Conservation (phyloP, 2,329 filamentous ascomycete species). For the Ascochyta pisi region DNA sequence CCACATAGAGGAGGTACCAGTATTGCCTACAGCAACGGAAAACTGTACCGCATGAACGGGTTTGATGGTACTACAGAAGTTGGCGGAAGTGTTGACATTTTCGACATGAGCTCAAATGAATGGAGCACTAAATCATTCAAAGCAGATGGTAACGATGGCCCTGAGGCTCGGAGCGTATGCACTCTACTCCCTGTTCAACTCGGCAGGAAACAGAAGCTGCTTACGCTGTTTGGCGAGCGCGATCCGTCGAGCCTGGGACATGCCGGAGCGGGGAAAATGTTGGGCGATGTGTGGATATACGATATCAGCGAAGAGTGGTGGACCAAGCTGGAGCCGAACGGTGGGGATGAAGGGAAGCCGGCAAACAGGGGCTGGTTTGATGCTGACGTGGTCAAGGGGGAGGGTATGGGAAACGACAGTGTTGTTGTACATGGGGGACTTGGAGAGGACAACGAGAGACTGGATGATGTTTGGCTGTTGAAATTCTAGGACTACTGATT, state of each 20-base stretch:
- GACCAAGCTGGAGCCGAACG: slow-evolving; percentile 35
- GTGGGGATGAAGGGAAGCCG: slow-evolving; percentile 42
- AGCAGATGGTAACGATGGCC: slow-evolving; percentile 56
- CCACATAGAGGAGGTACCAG: slow-evolving; percentile 71
- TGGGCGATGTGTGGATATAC: slow-evolving; percentile 60
- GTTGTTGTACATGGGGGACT: slow-evolving; percentile 60
- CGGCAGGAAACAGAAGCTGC: slow-evolving; percentile 46
- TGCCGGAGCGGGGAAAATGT: slow-evolving; percentile 63
- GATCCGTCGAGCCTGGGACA: slow-evolving; percentile 61
- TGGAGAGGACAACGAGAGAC: slow-evolving; percentile 59
- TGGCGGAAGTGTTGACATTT: slow-evolving; percentile 75
- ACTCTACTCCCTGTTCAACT: slow-evolving; percentile 53
- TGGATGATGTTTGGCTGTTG: slow-evolving; percentile 59
- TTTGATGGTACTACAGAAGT: slow-evolving; percentile 75
- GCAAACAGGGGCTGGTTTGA: slow-evolving; percentile 61
- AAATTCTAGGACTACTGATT: slow-evolving; percentile 30
- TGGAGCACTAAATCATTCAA: slow-evolving; percentile 53
- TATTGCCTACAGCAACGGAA: slow-evolving; percentile 68
- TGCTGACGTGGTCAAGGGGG: slow-evolving; percentile 52
- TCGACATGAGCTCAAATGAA: slow-evolving; percentile 43
- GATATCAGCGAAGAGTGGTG: slow-evolving; percentile 47
- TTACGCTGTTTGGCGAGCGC: slow-evolving; percentile 62
- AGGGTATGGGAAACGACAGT: slow-evolving; percentile 36
- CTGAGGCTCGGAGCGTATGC: slow-evolving; percentile 59
- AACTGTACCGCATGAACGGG: slow-evolving; percentile 80